Evolutionary conservation across 2,329 filamentous ascomycete genomes (phyloP).

Genomic region (Bipolaris gigantea): DNA sequence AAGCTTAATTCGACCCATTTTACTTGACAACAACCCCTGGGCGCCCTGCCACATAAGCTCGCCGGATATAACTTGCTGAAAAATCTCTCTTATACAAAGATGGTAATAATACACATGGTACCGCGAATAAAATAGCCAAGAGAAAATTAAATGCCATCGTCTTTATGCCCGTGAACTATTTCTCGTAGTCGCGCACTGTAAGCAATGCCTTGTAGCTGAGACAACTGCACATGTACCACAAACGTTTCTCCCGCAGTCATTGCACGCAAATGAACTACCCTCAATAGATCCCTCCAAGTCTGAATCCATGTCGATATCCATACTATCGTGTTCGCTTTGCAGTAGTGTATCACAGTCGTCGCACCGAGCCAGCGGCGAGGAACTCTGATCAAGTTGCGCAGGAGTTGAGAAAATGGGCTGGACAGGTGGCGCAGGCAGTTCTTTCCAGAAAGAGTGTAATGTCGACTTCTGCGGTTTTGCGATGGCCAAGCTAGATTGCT

Average conservation of each 20-base stretch:
- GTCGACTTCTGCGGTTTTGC: constrained; percentile 48
- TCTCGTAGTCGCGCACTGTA: constrained; percentile 44
- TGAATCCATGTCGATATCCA: constrained; percentile 47
- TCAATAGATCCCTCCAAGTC: constrained; percentile 30
- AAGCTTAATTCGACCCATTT: not conserved
- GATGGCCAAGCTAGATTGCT: constrained; percentile 6
- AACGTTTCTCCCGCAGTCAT: constrained; percentile 44
- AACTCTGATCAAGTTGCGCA: constrained; percentile 9
- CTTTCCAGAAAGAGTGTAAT: constrained; percentile 52
- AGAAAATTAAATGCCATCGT: not conserved
- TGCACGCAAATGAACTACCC: constrained; percentile 42
- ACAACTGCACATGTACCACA: constrained; percentile 50
- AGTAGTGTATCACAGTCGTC: constrained; percentile 51
- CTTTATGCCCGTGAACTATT: constrained; percentile 20
- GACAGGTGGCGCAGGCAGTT: constrained; percentile 40
- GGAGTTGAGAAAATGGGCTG: constrained; percentile 23
- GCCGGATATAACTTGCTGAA: not conserved
- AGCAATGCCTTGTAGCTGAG: constrained; percentile 43
- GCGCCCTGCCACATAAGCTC: not conserved
- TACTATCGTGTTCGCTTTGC: constrained; percentile 30
- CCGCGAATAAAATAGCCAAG: not conserved
- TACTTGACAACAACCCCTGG: not conserved
- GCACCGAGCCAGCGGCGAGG: constrained; percentile 35
- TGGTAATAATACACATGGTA: not conserved
- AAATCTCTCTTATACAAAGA: not conserved